Evolutionary conservation across 176 grass and related monocot genomes (phyloP).

Genomic region (Eleusine indica): DNA sequence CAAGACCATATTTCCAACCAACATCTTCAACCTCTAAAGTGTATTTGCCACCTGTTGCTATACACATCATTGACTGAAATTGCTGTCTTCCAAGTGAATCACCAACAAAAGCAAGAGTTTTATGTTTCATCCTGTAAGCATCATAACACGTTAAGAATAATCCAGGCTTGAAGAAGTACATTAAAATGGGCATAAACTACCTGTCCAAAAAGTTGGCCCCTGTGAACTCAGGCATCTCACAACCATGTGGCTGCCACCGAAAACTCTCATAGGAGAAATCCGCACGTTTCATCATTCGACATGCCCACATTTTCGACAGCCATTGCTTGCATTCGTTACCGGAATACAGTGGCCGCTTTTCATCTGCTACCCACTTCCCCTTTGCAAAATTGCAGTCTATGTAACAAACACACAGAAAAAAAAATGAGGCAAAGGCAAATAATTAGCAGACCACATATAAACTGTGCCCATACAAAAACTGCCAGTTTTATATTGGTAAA

Average conservation of each 20-base stretch:
- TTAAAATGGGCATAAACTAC: conserved; percentile 40
- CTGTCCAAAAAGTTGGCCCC: conserved; percentile 64
- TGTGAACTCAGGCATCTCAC: conserved; percentile 85
- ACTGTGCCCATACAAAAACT: not conserved
- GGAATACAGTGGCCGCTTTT: conserved; percentile 70
- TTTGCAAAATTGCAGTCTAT: conserved; percentile 90
- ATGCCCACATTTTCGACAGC: conserved; percentile 95
- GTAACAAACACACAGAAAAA: conserved; percentile 11
- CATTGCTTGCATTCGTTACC: conserved; percentile 86
- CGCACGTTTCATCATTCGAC: conserved; percentile 73
- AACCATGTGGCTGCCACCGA: conserved; percentile 76
- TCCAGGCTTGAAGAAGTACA: conserved; percentile 14
- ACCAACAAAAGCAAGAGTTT: conserved; percentile 90
- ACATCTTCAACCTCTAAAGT: conserved; percentile 71
- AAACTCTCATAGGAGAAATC: conserved; percentile 82
- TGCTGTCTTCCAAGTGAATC: conserved; percentile 98
- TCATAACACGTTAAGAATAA: conserved; percentile 31
- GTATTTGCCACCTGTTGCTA: conserved; percentile 75
- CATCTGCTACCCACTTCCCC: conserved; percentile 88
- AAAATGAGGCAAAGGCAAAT: conserved; percentile 11
- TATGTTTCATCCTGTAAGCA: conserved; percentile 72
- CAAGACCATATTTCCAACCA: conserved; percentile 73
- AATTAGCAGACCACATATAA: conserved; percentile 10
- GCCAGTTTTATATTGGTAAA: not conserved
- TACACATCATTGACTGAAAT: conserved; percentile 98